These are phyloP conservation scores for Moesziomyces antarcticus DNA, from an alignment of 1,284 basidiomycete genomes.

Conservation along the genomic window DNA sequence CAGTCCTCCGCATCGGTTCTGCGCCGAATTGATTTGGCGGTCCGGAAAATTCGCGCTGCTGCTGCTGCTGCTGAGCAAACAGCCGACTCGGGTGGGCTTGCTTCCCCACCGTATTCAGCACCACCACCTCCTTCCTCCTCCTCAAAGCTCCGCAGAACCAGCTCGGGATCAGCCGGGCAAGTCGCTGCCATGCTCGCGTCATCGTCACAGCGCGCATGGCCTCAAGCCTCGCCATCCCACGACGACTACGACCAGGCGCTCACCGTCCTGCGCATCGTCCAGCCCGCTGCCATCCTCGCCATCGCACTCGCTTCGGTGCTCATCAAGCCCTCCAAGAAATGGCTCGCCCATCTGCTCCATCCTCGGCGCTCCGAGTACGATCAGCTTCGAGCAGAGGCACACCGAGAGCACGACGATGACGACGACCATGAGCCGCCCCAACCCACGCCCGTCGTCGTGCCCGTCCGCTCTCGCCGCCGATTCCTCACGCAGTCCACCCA, in stretches of 20 bases:
- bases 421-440: conserved; percentile 37
- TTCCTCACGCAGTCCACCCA: conserved; percentile 44
- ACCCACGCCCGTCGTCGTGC: conserved; percentile 56
- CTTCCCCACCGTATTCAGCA: neutral
- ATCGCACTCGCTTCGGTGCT: conserved; percentile 44
- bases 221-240: conserved; percentile 11
- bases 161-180: neutral
- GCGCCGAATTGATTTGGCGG: too few species aligned
- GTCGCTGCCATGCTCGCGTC: neutral
- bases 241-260: conserved; percentile 34
- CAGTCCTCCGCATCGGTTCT: too few species aligned
- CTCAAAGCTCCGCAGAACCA: neutral
- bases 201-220: conserved; percentile 8
- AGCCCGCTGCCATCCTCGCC: conserved; percentile 42
- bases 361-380: conserved; percentile 36
- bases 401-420: conserved; percentile 13
- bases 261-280: conserved; percentile 38
- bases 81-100: neutral
- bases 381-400: conserved; percentile 26
- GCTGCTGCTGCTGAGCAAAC: neutral
- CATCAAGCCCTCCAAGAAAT: conserved; percentile 24
- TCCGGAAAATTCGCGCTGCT: neutral
- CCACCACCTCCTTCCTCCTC: neutral
- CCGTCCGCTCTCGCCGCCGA: conserved; percentile 54
- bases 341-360: conserved; percentile 15